Conservation (phyloP, 495 filamentous ascomycete genomes). For the Xylaria longipes region DNA sequence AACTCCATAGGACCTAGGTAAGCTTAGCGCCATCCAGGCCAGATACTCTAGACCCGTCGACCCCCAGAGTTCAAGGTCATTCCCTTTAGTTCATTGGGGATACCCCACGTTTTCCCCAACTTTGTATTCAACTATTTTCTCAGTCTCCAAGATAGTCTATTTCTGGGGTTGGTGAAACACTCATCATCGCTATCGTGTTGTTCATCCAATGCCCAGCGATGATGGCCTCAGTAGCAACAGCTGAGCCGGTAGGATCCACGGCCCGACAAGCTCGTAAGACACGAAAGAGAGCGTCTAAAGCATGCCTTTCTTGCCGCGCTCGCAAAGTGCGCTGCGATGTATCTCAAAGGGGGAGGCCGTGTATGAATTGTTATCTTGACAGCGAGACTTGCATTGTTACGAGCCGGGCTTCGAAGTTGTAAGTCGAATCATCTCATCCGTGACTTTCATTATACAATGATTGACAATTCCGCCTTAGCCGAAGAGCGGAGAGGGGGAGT, state of each 20-base stretch:
- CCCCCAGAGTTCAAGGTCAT: slow-evolving; percentile 9
- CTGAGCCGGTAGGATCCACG: slow-evolving; percentile 6
- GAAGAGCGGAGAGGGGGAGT: slow-evolving; percentile 34
- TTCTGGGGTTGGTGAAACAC: neutral
- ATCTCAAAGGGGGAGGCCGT: slow-evolving; percentile 54
- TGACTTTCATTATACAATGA: neutral
- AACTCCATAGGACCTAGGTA: slow-evolving; percentile 9
- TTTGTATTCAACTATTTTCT: slow-evolving; percentile 15
- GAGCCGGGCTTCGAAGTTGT: slow-evolving; percentile 51
- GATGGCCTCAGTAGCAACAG: slow-evolving; percentile 15
- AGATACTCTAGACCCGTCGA: neutral
- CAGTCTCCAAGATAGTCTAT: neutral
- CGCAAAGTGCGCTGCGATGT: slow-evolving; percentile 62
- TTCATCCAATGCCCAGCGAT: neutral
- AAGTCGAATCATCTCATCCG: slow-evolving; percentile 18
- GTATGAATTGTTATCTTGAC: slow-evolving; percentile 56
- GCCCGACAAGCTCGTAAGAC: slow-evolving; percentile 32
- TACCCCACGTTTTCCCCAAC: slow-evolving; percentile 26
- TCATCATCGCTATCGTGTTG: neutral
- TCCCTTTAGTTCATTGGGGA: slow-evolving; percentile 6
- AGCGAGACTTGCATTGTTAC: slow-evolving; percentile 45
- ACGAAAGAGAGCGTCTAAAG: slow-evolving; percentile 51
- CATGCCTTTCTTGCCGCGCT: slow-evolving; percentile 57
- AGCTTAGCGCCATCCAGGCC: slow-evolving; percentile 1
- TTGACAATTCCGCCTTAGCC: slow-evolving; percentile 28